Percentiles rank a stretch among this genome's conserved stretches.
phyloP scores from a whole-genome alignment of 208 protist species.

The Leishmania mexicana region DNA sequence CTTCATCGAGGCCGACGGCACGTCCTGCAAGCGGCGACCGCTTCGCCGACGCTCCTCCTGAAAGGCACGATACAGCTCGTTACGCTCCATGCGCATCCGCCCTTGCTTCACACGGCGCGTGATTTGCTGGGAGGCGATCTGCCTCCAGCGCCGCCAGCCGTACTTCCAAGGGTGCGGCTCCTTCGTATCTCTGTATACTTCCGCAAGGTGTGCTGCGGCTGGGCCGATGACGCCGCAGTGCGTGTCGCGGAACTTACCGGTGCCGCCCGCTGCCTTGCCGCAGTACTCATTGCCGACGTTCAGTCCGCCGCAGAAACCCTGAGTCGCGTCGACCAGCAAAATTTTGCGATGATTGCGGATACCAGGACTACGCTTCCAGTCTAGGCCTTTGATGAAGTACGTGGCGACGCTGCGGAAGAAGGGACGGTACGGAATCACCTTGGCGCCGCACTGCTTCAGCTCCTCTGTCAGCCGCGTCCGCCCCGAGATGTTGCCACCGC shows the following conservation, averaged over 20 bases:
- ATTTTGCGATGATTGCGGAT: slow-evolving; percentile 94
- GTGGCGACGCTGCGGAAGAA: slow-evolving; percentile 72
- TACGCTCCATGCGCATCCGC: slow-evolving; percentile 30
- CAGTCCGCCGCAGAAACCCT: slow-evolving; percentile 93
- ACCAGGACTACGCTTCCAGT: slow-evolving; percentile 79
- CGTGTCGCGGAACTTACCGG: slow-evolving; percentile 86
- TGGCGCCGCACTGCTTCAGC: slow-evolving; percentile 71
- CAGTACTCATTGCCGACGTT: slow-evolving; percentile 95
- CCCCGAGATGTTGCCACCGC: slow-evolving; percentile 90
- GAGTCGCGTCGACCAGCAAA: slow-evolving; percentile 72
- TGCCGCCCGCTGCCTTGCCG: slow-evolving; percentile 62
- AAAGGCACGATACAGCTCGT: slow-evolving; percentile 31
- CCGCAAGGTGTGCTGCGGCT: slow-evolving; percentile 69
- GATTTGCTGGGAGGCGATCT: slow-evolving; percentile 76
- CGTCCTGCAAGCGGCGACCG: slow-evolving; percentile 24
- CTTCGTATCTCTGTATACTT: slow-evolving; percentile 90
- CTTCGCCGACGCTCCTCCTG: slow-evolving; percentile 24
- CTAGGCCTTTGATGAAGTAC: slow-evolving; percentile 77
- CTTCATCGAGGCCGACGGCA: slow-evolving; percentile 31
- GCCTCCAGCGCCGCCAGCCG: slow-evolving; percentile 69
- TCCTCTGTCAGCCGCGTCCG: slow-evolving; percentile 66
- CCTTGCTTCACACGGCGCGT: slow-evolving; percentile 45
- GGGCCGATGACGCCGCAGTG: slow-evolving; percentile 83
- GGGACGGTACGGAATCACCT: slow-evolving; percentile 83
- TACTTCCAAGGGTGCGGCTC: slow-evolving; percentile 85